Evolutionary conservation across 2,329 filamentous ascomycete genomes (phyloP).

Genomic region (Aureobasidium mangrovei): DNA sequence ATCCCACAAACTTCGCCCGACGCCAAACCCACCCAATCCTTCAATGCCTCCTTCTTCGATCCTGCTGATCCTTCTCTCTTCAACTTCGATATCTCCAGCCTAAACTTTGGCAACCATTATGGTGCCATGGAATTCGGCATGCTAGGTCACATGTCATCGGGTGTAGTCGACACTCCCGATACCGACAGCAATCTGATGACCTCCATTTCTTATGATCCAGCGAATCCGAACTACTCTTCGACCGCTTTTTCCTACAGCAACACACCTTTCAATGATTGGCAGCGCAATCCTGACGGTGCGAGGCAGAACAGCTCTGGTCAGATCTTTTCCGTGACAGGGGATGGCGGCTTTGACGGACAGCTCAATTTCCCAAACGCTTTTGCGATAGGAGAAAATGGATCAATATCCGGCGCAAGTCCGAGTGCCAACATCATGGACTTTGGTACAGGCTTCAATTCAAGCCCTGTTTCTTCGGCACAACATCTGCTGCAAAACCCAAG

Average conservation of each 20-base stretch:
- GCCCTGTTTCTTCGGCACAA: conserved; percentile 13
- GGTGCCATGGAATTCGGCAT: conserved; percentile 93
- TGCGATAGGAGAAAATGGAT: conserved; percentile 51
- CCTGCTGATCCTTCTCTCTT: conserved; percentile 86
- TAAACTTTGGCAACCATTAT: conserved; percentile 95
- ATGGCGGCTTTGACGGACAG: conserved; percentile 25
- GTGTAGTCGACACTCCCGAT: conserved; percentile 43
- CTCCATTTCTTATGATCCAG: conserved; percentile 24
- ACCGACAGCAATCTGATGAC: conserved; percentile 24
- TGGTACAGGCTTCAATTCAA: conserved; percentile 30
- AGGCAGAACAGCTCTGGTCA: conserved; percentile 36
- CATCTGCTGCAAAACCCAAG: conserved; percentile 3
- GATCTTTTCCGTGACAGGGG: conserved; percentile 35
- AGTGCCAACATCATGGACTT: conserved; percentile 42
- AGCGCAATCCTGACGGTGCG: conserved; percentile 30
- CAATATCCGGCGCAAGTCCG: conserved; percentile 50
- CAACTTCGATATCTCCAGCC: conserved; percentile 89
- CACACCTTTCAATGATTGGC: conserved; percentile 21
- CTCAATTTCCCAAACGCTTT: conserved; percentile 46
- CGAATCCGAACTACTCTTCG: conserved; percentile 18
- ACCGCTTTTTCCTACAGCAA: conserved; percentile 20
- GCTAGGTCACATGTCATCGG: conserved; percentile 92
- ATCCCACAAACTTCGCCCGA: conserved; percentile 35
- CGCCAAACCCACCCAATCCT: conserved; percentile 34
- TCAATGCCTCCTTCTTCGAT: conserved; percentile 62